Percentiles rank a stretch among this genome's conserved stretches.
Evolutionary conservation across 768 basidiomycete genomes (phyloP).

Genomic region (Mycena galericulata): DNA sequence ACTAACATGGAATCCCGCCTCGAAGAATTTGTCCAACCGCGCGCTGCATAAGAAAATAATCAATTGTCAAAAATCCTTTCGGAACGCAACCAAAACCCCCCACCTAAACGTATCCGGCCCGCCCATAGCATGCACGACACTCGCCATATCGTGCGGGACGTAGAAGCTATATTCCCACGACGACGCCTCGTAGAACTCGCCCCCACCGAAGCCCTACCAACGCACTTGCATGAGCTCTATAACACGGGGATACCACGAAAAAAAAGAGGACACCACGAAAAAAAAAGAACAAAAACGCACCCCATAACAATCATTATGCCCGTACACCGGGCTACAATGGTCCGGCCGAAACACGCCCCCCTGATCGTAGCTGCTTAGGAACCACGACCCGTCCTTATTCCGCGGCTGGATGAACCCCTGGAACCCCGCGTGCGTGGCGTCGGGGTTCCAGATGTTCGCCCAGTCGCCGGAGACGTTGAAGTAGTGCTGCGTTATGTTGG

Average conservation of each 20-base stretch:
- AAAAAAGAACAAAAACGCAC: too few relatives aligned
- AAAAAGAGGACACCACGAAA: too few relatives aligned
- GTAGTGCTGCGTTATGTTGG: constrained; percentile 15
- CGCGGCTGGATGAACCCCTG: constrained; percentile 32
- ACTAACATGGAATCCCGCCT: constrained; percentile 27
- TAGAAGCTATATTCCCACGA: constrained; percentile 35
- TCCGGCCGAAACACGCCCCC: constrained; percentile 29
- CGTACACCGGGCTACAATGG: constrained; percentile 34
- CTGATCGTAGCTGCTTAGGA: constrained; percentile 6
- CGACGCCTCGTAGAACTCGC: constrained; percentile 35
- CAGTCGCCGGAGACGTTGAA: constrained; percentile 31
- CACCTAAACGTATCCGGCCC: constrained; percentile 29
- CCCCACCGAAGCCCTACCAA: constrained; percentile 11
- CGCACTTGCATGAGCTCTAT: not conserved
- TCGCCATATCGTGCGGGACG: constrained; percentile 35
- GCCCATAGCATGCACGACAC: constrained; percentile 20
- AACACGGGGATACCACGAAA: too few relatives aligned
- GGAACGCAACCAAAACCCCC: not conserved
- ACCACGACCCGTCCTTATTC: constrained; percentile 25
- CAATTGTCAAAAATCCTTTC: not conserved
- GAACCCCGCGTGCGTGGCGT: constrained; percentile 25
- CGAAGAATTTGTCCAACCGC: constrained; percentile 32
- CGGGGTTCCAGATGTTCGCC: constrained; percentile 33
- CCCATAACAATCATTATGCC: constrained; percentile 26
- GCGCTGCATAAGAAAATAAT: too few relatives aligned